Conservation (phyloP, 768 basidiomycete species). For the Fibroporia radiculosa region DNA sequence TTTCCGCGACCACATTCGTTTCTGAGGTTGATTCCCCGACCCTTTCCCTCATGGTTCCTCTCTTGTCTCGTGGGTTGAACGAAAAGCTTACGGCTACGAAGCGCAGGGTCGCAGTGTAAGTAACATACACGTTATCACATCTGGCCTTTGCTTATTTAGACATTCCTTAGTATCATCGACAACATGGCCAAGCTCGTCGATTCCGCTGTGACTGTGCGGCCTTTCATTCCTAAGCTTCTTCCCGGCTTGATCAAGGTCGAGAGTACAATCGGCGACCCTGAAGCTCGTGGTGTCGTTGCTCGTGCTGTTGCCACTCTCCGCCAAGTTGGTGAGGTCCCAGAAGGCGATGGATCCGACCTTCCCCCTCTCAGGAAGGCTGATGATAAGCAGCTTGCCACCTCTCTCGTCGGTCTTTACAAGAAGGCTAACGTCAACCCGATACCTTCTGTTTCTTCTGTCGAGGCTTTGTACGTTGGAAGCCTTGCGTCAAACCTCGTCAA, state of each 20-base stretch:
- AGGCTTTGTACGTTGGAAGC: conserved; percentile 61
- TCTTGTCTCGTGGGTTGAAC: conserved; percentile 84
- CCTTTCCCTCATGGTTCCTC: conserved; percentile 95
- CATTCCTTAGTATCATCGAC: conserved; percentile 77
- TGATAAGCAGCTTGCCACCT: conserved; percentile 51
- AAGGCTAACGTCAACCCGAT: conserved; percentile 59
- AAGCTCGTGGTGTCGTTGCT: conserved; percentile 88
- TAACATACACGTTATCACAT: conserved; percentile 20
- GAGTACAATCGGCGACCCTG: conserved; percentile 92
- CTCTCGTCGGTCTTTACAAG: conserved; percentile 76
- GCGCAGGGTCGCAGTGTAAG: conserved; percentile 95
- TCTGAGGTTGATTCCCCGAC: conserved; percentile 97
- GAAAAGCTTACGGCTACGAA: conserved; percentile 96
- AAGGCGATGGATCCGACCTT: conserved; percentile 86
- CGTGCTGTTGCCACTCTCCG: conserved; percentile 94
- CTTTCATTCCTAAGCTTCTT: conserved; percentile 92
- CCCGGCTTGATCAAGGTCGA: conserved; percentile 96
- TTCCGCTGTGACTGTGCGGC: conserved; percentile 89
- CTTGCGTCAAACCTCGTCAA: conserved; percentile 86
- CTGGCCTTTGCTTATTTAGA: too few species aligned
- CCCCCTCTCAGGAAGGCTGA: conserved; percentile 79
- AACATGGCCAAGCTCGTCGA: conserved; percentile 99
- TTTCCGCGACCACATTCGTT: conserved; percentile 99
- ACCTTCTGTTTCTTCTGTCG: conserved; percentile 48
- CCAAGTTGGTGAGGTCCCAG: conserved; percentile 87